A percentile compares a stretch with the other conserved stretches of the same genome.
phyloP scores from a whole-genome alignment of 495 filamentous ascomycete species.

The Xylaria telfairii region DNA sequence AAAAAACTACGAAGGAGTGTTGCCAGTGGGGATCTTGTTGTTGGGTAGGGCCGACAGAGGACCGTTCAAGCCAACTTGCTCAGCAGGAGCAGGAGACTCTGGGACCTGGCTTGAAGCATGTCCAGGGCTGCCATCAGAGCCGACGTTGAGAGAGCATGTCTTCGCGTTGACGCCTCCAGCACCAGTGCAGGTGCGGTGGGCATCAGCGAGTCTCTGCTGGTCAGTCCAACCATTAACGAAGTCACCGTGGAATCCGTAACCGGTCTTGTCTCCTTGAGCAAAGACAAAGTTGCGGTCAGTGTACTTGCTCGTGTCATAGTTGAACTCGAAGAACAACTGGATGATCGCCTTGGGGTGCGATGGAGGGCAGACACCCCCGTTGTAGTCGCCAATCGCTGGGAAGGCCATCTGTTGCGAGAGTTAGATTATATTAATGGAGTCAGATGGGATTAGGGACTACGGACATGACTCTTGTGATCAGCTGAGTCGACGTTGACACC shows the following conservation, averaged over 20 bases:
- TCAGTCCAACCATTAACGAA: slow-evolving; percentile 77
- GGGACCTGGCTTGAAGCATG: slow-evolving; percentile 13
- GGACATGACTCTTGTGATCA: slow-evolving; percentile 66
- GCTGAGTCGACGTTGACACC: slow-evolving; percentile 62
- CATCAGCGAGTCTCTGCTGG: slow-evolving; percentile 50
- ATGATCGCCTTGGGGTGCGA: slow-evolving; percentile 64
- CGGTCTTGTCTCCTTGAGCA: slow-evolving; percentile 71
- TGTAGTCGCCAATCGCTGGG: slow-evolving; percentile 42
- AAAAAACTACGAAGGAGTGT: background rate
- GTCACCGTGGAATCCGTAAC: slow-evolving; percentile 77
- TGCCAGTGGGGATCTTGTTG: slow-evolving; percentile 19
- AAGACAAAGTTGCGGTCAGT: slow-evolving; percentile 62
- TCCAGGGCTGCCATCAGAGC: slow-evolving; percentile 13
- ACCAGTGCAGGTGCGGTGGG: slow-evolving; percentile 47
- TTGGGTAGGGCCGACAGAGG: slow-evolving; percentile 13
- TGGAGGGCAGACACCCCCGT: slow-evolving; percentile 66
- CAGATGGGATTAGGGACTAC: slow-evolving; percentile 61
- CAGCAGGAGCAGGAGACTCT: background rate
- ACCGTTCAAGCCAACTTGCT: slow-evolving; percentile 22
- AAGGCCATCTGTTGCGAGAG: slow-evolving; percentile 27
- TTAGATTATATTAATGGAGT: background rate
- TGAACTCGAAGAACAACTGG: slow-evolving; percentile 71
- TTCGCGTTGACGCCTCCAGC: slow-evolving; percentile 28
- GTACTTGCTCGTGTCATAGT: slow-evolving; percentile 60
- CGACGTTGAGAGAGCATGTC: slow-evolving; percentile 24